phyloP scores from a whole-genome alignment of 805 yeast genomes.

The Hanseniaspora singularis region DNA sequence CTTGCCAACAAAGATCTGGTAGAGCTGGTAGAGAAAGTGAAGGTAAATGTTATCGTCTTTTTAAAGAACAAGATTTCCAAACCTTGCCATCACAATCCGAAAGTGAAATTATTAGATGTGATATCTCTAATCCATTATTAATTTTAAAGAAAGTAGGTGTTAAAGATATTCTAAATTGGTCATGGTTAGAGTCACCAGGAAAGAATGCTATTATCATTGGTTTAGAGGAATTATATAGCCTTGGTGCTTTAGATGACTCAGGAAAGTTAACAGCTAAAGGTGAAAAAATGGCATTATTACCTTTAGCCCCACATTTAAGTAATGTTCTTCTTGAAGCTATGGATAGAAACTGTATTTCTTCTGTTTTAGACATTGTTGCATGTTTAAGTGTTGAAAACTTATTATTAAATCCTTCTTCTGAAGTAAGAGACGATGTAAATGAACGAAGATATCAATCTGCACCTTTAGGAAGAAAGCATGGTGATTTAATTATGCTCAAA shows the following conservation, averaged over 20 bases:
- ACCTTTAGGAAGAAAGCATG: conserved; percentile 57
- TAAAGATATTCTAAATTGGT: conserved; percentile 71
- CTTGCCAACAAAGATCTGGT: conserved; percentile 91
- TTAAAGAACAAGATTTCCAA: conserved; percentile 57
- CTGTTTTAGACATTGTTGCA: conserved; percentile 79
- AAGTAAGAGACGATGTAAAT: conserved; percentile 72
- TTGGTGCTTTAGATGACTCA: conserved; percentile 63
- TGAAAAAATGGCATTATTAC: conserved; percentile 74
- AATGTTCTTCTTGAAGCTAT: conserved; percentile 69
- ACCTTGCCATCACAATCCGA: conserved; percentile 69
- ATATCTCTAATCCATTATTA: conserved; percentile 70
- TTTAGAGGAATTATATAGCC: conserved; percentile 59
- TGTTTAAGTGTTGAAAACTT: conserved; percentile 89
- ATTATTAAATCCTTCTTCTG: conserved; percentile 65
- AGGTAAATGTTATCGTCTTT: conserved; percentile 81
- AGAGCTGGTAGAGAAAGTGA: conserved; percentile 98
- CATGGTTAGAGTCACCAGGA: conserved; percentile 90
- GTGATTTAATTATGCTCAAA: conserved; percentile 73
- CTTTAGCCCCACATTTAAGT: conserved; percentile 84
- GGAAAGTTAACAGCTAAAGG: conserved; percentile 76
- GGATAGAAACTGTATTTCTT: conserved; percentile 40
- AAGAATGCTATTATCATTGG: conserved; percentile 64
- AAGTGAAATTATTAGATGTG: conserved; percentile 82
- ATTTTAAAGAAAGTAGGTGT: conserved; percentile 76
- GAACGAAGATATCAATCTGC: conserved; percentile 59